A percentile compares a stretch with the other conserved stretches of the same genome.
phyloP scores from a whole-genome alignment of 2,329 filamentous ascomycete genomes.

The Dryadomyces quercus-mongolicae region DNA sequence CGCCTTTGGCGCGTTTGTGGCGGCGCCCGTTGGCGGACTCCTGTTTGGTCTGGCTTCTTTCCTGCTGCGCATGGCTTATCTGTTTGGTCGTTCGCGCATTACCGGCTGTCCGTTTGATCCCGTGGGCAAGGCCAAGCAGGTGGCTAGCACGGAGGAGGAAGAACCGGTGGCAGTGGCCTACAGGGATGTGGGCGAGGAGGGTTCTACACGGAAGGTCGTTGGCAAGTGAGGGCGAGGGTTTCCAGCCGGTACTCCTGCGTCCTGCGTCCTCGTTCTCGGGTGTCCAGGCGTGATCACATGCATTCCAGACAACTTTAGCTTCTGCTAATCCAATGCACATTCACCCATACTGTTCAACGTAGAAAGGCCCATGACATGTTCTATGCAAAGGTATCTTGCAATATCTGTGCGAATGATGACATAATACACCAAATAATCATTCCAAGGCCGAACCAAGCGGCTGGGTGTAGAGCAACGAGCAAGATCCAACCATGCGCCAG shows the following conservation, averaged over 20 bases:
- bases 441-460: too few species aligned
- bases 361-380: too few species aligned
- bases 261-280: too few species aligned
- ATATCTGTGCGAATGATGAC: too few species aligned
- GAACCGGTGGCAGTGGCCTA: not conserved
- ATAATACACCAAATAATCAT: too few species aligned
- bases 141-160: not conserved
- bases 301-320: too few species aligned
- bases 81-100: conserved; percentile 43
- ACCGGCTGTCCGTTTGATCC: conserved; percentile 54
- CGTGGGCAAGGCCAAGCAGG: conserved; percentile 32
- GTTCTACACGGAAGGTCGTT: not conserved
- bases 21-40: conserved; percentile 63
- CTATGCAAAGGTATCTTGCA: too few species aligned
- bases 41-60: conserved; percentile 58
- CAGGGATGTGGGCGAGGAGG: not conserved
- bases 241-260: too few species aligned
- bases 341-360: too few species aligned
- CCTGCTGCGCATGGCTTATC: conserved; percentile 43
- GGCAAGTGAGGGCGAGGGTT: not conserved
- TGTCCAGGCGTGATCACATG: too few species aligned
- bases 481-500: not conserved
- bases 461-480: not conserved
- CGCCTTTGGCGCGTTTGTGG: conserved; percentile 72
- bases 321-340: too few species aligned